A percentile compares a stretch with the other conserved stretches of the same genome.
phyloP scores from a whole-genome alignment of 2,329 filamentous ascomycete species.

The Cytospora schulzeri region DNA sequence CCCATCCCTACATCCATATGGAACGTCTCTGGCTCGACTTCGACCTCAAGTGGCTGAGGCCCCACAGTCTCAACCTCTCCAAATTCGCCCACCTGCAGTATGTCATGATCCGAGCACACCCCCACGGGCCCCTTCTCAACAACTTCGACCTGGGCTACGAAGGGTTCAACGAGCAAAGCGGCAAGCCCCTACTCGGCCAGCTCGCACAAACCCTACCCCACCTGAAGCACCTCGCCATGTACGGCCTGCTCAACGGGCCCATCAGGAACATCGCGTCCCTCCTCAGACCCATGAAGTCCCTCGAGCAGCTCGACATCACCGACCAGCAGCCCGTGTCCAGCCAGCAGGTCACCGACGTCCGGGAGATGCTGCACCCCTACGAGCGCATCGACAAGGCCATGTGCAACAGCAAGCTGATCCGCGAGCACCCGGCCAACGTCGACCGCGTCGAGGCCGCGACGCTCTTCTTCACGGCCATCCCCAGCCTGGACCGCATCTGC shows the following conservation, averaged over 20 bases:
- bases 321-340: conserved; percentile 18
- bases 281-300: conserved; percentile 12
- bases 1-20: conserved; percentile 17
- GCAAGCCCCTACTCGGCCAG: conserved; percentile 5
- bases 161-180: not conserved
- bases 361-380: not conserved
- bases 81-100: conserved; percentile 15
- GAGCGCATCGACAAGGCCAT: conserved; percentile 21
- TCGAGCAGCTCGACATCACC: conserved; percentile 26
- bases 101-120: conserved; percentile 21
- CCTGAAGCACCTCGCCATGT: conserved; percentile 23
- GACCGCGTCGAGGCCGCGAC: conserved; percentile 13
- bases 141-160: not conserved
- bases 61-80: conserved; percentile 10
- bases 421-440: conserved; percentile 8
- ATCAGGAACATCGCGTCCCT: conserved; percentile 7
- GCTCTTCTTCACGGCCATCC: conserved; percentile 18
- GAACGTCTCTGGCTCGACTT: conserved; percentile 26
- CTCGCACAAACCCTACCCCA: conserved; percentile 14
- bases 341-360: not conserved
- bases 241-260: conserved; percentile 21
- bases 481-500: conserved; percentile 21
- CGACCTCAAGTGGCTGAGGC: conserved; percentile 9
- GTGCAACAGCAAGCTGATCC: conserved; percentile 17
- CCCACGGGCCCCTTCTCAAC: not conserved